These are phyloP conservation scores for Setomelanomma holmii DNA, from an alignment of 2,329 filamentous ascomycete genomes.

Conservation along the genomic window DNA sequence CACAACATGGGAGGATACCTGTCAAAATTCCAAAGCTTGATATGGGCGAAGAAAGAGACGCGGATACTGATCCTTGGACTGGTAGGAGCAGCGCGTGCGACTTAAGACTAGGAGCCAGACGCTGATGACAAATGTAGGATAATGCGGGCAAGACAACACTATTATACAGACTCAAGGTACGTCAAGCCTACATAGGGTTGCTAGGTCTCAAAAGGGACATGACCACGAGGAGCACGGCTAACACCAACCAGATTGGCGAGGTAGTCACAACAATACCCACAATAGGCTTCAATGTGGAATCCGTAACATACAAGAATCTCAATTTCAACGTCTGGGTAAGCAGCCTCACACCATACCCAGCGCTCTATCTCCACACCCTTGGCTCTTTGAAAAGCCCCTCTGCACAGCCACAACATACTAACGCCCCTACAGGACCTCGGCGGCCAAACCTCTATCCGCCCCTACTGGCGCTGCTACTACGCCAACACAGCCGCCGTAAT, in stretches of 20 bases:
- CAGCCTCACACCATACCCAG: neutral
- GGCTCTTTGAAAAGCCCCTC: too few relatives aligned
- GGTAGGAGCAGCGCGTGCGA: slow-evolving; percentile 61
- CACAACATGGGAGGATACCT: slow-evolving; percentile 43
- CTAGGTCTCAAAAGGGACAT: neutral
- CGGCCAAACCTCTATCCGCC: slow-evolving; percentile 97
- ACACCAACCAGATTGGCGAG: slow-evolving; percentile 95
- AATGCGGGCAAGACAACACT: slow-evolving; percentile 98
- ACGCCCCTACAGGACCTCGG: slow-evolving; percentile 73
- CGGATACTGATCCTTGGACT: slow-evolving; percentile 92
- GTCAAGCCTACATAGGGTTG: slow-evolving; percentile 2
- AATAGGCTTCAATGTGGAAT: slow-evolving; percentile 99
- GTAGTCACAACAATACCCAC: slow-evolving; percentile 99
- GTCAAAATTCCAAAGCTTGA: slow-evolving; percentile 38
- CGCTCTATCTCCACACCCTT: neutral
- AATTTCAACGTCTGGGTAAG: slow-evolving; percentile 98
- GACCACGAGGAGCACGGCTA: too few relatives aligned
- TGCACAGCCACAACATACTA: too few relatives aligned
- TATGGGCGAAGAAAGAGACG: slow-evolving; percentile 95
- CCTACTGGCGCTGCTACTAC: slow-evolving; percentile 99
- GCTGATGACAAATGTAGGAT: slow-evolving; percentile 67
- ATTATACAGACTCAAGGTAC: slow-evolving; percentile 92
- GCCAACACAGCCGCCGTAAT: slow-evolving; percentile 98
- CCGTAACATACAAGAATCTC: slow-evolving; percentile 96
- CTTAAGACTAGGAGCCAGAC: neutral